Conservation (phyloP, 805 yeast species). For the Saturnispora serradocipensis region DNA sequence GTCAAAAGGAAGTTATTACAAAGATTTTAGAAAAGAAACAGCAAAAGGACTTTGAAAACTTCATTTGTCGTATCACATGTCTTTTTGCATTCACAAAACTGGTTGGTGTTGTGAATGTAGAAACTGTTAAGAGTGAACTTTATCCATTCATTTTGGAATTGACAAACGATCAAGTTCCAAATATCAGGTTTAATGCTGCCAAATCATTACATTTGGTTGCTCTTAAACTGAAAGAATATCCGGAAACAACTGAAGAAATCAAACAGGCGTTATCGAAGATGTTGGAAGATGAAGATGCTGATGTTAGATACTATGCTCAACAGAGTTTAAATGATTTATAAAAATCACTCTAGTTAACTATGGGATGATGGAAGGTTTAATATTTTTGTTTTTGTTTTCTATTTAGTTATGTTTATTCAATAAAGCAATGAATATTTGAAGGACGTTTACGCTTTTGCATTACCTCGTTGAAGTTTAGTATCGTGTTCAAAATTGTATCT, state of each 20-base stretch:
- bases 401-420: conserved; percentile 1
- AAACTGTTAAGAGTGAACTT: conserved; percentile 52
- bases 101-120: conserved; percentile 57
- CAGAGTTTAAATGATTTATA: conserved; percentile 31
- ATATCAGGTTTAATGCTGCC: conserved; percentile 91
- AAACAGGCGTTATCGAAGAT: conserved; percentile 58
- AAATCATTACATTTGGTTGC: conserved; percentile 62
- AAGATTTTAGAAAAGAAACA: conserved; percentile 48
- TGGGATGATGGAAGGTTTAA: conserved; percentile 1
- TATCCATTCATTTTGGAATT: conserved; percentile 73
- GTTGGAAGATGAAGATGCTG: conserved; percentile 68
- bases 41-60: conserved; percentile 43
- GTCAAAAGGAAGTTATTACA: conserved; percentile 70
- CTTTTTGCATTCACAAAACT: conserved; percentile 79
- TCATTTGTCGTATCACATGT: conserved; percentile 86
- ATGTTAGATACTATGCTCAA: conserved; percentile 79
- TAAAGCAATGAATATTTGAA: neutral
- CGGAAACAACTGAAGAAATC: conserved; percentile 42
- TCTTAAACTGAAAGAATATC: conserved; percentile 34
- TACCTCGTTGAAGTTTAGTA: neutral
- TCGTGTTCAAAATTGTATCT: neutral
- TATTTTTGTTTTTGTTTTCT: neutral
- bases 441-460: neutral
- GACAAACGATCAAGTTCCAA: conserved; percentile 79
- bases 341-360: neutral